phyloP scores from a whole-genome alignment of 106 monocot species.

The Dioscorea zingiberensis region DNA sequence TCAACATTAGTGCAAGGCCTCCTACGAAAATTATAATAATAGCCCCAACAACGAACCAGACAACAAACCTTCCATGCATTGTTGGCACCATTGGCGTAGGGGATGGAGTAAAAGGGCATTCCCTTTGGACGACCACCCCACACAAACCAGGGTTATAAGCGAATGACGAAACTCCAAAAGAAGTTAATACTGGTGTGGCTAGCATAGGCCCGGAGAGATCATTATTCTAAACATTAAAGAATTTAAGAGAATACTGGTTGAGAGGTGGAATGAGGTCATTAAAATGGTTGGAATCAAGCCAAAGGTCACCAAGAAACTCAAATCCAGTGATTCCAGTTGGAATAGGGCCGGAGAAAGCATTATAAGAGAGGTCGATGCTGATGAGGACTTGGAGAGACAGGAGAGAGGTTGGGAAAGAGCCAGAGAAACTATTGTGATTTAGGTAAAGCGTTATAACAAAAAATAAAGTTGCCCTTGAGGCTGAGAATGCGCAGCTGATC shows the following conservation, averaged over 20 bases:
- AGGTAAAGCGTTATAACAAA: constrained; percentile 77
- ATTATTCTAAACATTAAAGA: constrained; percentile 60
- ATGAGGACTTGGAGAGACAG: constrained; percentile 48
- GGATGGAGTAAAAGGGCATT: constrained; percentile 28
- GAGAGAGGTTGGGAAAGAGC: constrained; percentile 49
- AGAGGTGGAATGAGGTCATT: constrained; percentile 49
- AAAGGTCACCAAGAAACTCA: constrained; percentile 40
- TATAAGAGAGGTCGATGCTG: constrained; percentile 64
- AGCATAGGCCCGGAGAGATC: constrained; percentile 55
- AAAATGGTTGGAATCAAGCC: constrained; percentile 49
- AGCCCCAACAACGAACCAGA: constrained; percentile 14
- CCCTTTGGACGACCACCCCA: constrained; percentile 44
- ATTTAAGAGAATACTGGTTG: constrained; percentile 52
- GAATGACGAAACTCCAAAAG: constrained; percentile 39
- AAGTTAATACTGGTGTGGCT: constrained; percentile 20
- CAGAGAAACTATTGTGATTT: constrained; percentile 48
- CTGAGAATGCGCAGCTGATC: constrained; percentile 78
- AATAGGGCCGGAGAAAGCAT: constrained; percentile 41
- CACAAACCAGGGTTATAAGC: constrained; percentile 51
- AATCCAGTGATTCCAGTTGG: constrained; percentile 25
- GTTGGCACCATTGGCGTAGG: constrained; percentile 6
- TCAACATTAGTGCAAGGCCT: constrained; percentile 12
- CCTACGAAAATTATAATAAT: constrained; percentile 25
- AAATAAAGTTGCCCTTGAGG: constrained; percentile 60
- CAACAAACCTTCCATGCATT: constrained; percentile 9